These are phyloP conservation scores for Cutaneotrichosporon daszewskae DNA, from an alignment of 1,284 basidiomycete species.

Conservation along the genomic window DNA sequence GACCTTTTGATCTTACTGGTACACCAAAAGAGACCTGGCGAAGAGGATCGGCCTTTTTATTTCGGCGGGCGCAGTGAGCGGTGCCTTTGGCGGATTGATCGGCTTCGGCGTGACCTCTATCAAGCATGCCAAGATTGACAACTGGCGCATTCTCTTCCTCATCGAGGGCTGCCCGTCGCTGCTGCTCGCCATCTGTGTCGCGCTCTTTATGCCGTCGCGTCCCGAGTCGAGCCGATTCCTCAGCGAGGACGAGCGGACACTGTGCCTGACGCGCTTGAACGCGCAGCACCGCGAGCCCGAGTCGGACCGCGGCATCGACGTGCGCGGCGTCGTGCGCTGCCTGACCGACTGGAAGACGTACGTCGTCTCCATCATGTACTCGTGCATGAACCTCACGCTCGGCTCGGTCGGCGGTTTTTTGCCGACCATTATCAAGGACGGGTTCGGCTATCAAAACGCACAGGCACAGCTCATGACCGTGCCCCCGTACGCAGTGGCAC, in stretches of 20 bases:
- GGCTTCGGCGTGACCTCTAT: slow-evolving; percentile 43
- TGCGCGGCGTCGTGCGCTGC: slow-evolving; percentile 53
- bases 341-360: slow-evolving; percentile 59
- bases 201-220: slow-evolving; percentile 65
- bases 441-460: slow-evolving; percentile 48
- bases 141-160: slow-evolving; percentile 41
- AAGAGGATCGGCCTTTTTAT: slow-evolving; percentile 50
- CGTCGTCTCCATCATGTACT: slow-evolving; percentile 56
- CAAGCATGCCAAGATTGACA: slow-evolving; percentile 24
- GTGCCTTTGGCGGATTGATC: slow-evolving; percentile 46
- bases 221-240: slow-evolving; percentile 70
- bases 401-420: slow-evolving; percentile 76
- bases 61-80: slow-evolving; percentile 43
- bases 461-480: slow-evolving; percentile 62
- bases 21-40: slow-evolving; percentile 48
- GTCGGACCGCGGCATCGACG: slow-evolving; percentile 42
- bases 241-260: slow-evolving; percentile 62
- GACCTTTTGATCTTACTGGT: slow-evolving; percentile 38
- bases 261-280: slow-evolving; percentile 70
- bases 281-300: slow-evolving; percentile 56
- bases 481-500: slow-evolving; percentile 71
- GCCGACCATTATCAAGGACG: slow-evolving; percentile 65
- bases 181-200: slow-evolving; percentile 60
- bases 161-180: slow-evolving; percentile 59
- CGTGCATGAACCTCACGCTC: slow-evolving; percentile 65